Base-by-base conservation (phyloP, 1,284 basidiomycete species). In the Schizopora paradoxa region DNA sequence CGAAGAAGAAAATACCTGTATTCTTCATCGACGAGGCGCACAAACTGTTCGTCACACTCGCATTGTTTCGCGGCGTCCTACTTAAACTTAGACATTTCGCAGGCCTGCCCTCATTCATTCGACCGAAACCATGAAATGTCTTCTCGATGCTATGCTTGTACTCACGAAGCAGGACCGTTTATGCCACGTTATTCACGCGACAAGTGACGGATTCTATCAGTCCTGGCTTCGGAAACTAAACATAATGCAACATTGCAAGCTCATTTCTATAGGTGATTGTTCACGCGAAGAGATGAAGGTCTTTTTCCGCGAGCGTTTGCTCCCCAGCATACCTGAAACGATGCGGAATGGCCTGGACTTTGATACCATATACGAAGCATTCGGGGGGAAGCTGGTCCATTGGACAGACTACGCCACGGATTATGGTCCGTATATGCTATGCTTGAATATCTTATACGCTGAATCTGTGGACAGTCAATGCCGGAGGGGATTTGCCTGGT, bases 21-120 rank as follows among this genome's bases (percentile, higher is more conserved):
- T 74, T 90, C 48, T 84, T 89, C 59, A 77, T 91, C 49, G 87
- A 90, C 54, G 88, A 90, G 60, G 86, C 86, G 1, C 86, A 90
- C 59, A 86, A 83, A 58, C 63, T 88, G 85, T 86, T 60, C 45
- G 79, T 59, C 21, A 26, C 4, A 28, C 5, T 33, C 45, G 42
- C 44, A 27, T 33, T 41, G 27, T 29, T 36, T 41, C 19, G 26
- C 36, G 25, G 6, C 27, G 22, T 21, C 19, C 23, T n/a, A 21
- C 7, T 31, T 22, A 6, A 13, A 8, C 27, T 45, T 13, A 37
- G 14, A 21, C 4, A 19, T 19, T 8, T 22, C 28, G 18, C 32
- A 86, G 84, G 16, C 82, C 84, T 1, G 72, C 78, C 2, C 68
- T 90, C 44, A 85, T 89, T 32, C 78, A 82, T 53, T 86, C 84